These are phyloP conservation scores for Stagonosporopsis rhizophila DNA, from an alignment of 2,329 filamentous ascomycete genomes.

Conservation along the genomic window DNA sequence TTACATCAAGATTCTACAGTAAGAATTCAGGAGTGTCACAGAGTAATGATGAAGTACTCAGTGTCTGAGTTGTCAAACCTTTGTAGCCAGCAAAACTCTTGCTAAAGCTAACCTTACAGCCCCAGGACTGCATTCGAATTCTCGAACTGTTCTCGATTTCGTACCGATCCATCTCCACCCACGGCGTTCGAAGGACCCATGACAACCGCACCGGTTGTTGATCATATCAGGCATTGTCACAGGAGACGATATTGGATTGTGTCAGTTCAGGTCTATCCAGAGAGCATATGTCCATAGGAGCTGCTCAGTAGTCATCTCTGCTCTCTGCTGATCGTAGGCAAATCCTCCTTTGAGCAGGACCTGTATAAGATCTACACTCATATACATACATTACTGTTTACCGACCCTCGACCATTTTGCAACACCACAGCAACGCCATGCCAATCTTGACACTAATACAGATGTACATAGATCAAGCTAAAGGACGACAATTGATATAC, in stretches of 20 bases:
- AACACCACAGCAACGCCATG: neutral
- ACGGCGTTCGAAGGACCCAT: neutral
- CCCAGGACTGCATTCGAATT: neutral
- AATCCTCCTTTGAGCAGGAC: neutral
- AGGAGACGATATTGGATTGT: too few species aligned
- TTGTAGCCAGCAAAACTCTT: neutral
- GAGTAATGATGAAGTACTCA: too few species aligned
- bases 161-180: neutral
- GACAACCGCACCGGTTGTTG: too few species aligned
- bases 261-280: neutral
- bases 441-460: neutral
- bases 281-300: neutral
- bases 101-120: too few species aligned
- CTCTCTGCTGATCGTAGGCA: neutral
- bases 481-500: neutral
- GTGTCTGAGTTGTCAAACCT: neutral
- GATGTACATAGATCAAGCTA: too few species aligned
- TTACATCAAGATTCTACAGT: neutral
- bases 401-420: neutral
- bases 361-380: neutral
- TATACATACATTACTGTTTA: neutral
- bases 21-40: too few species aligned
- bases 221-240: too few species aligned
- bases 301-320: neutral
- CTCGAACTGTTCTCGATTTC: neutral